Evolutionary conservation across 2,329 filamentous ascomycete genomes (phyloP), one percentile per base, ranked within the genome.

Genomic region (Penicillium sp.): DNA sequence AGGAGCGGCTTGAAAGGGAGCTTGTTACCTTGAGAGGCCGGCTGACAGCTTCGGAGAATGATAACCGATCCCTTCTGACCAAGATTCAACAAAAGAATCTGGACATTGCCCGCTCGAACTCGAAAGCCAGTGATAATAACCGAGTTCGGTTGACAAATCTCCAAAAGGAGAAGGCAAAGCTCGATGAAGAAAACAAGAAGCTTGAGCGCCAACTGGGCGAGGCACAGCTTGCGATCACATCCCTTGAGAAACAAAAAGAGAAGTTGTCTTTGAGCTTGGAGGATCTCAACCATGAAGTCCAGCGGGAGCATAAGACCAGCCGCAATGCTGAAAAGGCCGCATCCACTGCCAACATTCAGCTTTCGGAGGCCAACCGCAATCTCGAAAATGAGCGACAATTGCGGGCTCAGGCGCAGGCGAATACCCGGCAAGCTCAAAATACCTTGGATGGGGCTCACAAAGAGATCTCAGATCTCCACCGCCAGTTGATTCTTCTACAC

Each of bases 11-110:
- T 36, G 90, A 97, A 67, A 82, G 89, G 18, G 93, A 98, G 65
- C 77, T 97, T 6, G 85, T 88, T 18, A 96, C 91, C 1, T 81
- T 96, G 57, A 95, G 93, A 67, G 90, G 90, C 50, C 85, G 91
- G 18, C 75, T 98, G 32, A 79, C 85, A 6, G 93, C 91, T 20
- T 97, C 91, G 0, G 91, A 98, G 66, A 96, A 97, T 59, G 91
- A 97, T 70, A 97, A 97, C 61, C 85, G 89, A 42, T 85, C 89
- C 4, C 75, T 98, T n/a, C 78, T 97, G 55, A 97, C 96, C 73
- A 97, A 97, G 69, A 78, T 98, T 14, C 91, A 97, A 62, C 91
- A 97, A 62, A 97, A 97, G 74, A 93, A 94, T 24, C 78, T 98
- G 6, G 91, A 98, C 64, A 94, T 98, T 66, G 91, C 91, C 32